These are phyloP conservation scores for Kodamaea lidongshanica DNA, from an alignment of 805 yeast genomes.

Conservation along the genomic window DNA sequence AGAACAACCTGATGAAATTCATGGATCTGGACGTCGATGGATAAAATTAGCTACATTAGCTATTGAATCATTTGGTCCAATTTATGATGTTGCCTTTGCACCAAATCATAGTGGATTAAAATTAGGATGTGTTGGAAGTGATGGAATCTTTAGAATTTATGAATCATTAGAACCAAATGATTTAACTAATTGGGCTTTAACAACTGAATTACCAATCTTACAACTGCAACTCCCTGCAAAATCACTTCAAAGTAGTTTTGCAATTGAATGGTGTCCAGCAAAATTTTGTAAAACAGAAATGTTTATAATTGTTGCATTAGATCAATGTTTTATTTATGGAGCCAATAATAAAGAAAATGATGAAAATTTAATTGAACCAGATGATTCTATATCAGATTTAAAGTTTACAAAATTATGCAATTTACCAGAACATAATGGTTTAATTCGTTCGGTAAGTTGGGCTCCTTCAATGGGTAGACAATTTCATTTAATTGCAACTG, in stretches of 20 bases:
- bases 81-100: conserved; percentile 85
- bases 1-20: conserved; percentile 72
- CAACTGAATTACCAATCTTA: conserved; percentile 63
- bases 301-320: conserved; percentile 76
- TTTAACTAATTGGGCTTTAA: conserved; percentile 71
- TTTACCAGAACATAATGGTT: conserved; percentile 78
- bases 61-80: conserved; percentile 76
- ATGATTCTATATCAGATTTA: no score
- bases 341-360: conserved; percentile 8
- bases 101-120: conserved; percentile 78
- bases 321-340: conserved; percentile 75
- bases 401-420: conserved; percentile 53
- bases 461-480: conserved; percentile 94
- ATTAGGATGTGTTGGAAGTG: conserved; percentile 82
- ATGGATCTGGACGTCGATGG: conserved; percentile 83
- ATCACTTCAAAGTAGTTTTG: conserved; percentile 78
- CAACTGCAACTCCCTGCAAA: conserved; percentile 64
- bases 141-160: conserved; percentile 78
- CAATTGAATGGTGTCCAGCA: conserved; percentile 87
- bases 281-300: conserved; percentile 69
- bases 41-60: conserved; percentile 64
- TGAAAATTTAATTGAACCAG: background rate
- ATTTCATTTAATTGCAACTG: conserved; percentile 86
- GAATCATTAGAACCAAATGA: conserved; percentile 90
- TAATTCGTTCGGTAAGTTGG: conserved; percentile 88